phyloP scores from a whole-genome alignment of 2,329 filamentous ascomycete genomes.

The Fusarium sulawesiense region DNA sequence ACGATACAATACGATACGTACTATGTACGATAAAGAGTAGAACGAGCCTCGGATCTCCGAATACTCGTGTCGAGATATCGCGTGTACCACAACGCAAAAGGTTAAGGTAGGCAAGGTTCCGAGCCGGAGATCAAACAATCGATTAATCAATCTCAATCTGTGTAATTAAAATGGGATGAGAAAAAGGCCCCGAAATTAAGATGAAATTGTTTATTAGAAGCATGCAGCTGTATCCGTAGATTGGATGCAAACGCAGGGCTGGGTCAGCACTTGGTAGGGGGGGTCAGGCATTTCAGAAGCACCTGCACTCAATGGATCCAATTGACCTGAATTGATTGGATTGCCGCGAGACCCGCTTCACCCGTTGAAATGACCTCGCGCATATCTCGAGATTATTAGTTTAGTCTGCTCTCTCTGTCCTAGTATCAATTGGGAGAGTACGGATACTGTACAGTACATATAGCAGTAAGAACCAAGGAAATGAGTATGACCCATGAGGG shows the following conservation, averaged over 20 bases:
- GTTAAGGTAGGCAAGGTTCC: conserved; percentile 4
- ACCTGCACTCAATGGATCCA: neutral
- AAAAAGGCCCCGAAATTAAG: conserved; percentile 21
- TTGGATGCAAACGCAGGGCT: conserved; percentile 38
- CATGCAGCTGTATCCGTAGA: conserved; percentile 3
- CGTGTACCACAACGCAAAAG: conserved; percentile 2
- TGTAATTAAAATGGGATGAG: conserved; percentile 5
- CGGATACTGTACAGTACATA: too few relatives aligned
- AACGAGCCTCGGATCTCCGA: neutral
- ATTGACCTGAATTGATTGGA: conserved; percentile 3
- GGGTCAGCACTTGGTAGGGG: conserved; percentile 2
- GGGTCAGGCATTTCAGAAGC: neutral
- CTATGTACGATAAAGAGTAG: neutral
- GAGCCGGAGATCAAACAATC: conserved; percentile 27
- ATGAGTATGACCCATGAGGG: conserved; percentile 28
- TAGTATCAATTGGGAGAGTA: conserved; percentile 24
- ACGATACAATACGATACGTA: neutral
- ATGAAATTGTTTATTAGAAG: conserved; percentile 6
- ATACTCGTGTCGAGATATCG: conserved; percentile 10
- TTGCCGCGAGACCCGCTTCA: conserved; percentile 37
- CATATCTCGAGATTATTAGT: conserved; percentile 28
- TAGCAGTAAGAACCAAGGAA: conserved; percentile 16
- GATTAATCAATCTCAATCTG: conserved; percentile 34
- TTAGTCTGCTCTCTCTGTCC: conserved; percentile 24
- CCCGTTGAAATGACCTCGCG: conserved; percentile 38